A percentile compares a stretch with the other conserved stretches of the same genome.
Conservation (phyloP, 345 rosid species). For the Populus alba region DNA sequence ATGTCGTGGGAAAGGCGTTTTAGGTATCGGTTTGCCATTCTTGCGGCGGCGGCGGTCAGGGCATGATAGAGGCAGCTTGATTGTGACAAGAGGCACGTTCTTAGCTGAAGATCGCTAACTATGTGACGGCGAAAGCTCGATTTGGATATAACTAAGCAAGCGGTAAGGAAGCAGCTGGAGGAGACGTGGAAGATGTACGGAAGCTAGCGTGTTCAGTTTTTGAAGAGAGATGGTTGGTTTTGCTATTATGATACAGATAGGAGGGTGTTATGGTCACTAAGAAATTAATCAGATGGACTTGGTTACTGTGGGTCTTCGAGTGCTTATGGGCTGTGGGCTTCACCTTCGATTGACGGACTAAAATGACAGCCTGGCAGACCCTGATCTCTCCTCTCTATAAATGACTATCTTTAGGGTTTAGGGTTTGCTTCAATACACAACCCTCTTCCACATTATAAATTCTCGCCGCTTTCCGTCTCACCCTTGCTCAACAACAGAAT, state of each 20-base stretch:
- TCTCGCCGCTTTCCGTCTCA: background rate
- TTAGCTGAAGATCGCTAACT: background rate
- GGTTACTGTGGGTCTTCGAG: background rate
- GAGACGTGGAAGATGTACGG: background rate
- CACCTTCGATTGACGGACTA: background rate
- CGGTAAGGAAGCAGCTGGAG: background rate
- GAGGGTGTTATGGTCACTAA: slow-evolving; percentile 1
- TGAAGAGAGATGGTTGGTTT: background rate
- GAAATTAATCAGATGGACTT: background rate
- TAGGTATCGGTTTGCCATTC: slow-evolving; percentile 20
- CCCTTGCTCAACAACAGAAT: too few species aligned
- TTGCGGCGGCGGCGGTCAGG: too few species aligned
- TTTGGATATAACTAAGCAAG: background rate
- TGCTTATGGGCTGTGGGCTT: background rate
- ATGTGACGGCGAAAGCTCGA: background rate
- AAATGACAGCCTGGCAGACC: background rate
- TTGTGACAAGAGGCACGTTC: background rate
- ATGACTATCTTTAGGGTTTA: background rate
- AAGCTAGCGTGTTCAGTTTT: background rate
- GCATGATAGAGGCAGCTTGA: background rate
- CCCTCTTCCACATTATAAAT: background rate
- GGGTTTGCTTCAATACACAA: background rate
- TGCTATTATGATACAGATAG: background rate
- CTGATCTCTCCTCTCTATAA: background rate
- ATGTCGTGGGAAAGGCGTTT: slow-evolving; percentile 16